phyloP scores from a whole-genome alignment of 441 rosid species.

The Sinapis alba region DNA sequence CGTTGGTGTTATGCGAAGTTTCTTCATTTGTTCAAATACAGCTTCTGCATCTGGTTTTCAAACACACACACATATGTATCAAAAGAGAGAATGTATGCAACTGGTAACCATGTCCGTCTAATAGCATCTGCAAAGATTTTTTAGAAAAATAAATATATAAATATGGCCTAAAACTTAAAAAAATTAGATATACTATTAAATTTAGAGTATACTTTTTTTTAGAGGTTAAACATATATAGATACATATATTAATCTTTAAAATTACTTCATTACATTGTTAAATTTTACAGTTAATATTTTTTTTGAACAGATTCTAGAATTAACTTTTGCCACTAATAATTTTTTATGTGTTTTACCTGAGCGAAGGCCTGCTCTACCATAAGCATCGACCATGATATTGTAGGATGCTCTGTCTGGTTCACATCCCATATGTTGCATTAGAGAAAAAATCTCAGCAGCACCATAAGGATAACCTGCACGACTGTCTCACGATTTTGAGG shows the following conservation, averaged over 20 bases:
- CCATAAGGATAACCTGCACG: conserved; percentile 93
- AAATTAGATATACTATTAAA: no score
- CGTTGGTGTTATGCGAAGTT: conserved; percentile 71
- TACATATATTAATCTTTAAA: no score
- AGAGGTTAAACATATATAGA: no score
- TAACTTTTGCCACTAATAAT: no score
- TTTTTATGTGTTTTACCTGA: conserved; percentile 57
- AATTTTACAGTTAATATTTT: no score
- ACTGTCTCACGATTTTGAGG: conserved; percentile 47
- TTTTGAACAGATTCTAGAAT: no score
- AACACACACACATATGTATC: neutral
- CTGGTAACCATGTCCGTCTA: neutral
- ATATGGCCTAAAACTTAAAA: no score
- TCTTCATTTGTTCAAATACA: conserved; percentile 82
- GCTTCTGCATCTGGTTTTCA: conserved; percentile 68
- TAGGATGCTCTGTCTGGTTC: conserved; percentile 95
- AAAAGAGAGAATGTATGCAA: neutral
- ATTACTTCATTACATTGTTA: no score
- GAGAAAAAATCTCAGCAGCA: conserved; percentile 89
- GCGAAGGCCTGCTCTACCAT: conserved; percentile 83
- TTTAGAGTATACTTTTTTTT: no score
- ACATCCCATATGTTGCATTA: conserved; percentile 92
- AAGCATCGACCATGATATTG: conserved; percentile 93
- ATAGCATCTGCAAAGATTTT: no score
- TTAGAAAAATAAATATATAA: no score